Base-by-base conservation (phyloP, 345 rosid species). In the Acer campestre region DNA sequence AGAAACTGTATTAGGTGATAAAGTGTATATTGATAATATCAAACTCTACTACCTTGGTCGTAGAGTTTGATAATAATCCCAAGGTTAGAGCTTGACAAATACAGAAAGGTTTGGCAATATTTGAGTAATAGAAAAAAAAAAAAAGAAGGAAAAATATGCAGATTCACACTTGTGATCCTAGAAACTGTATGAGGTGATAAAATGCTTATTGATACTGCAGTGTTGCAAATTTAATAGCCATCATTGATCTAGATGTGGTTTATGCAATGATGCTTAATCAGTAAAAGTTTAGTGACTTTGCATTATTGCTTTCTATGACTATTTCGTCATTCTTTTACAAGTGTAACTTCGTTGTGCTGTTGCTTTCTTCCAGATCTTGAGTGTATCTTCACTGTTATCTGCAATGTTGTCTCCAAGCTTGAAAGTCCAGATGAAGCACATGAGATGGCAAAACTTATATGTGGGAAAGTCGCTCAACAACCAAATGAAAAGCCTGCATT, bases 381-480 rank as follows among this genome's bases (percentile, higher is more conserved):
- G 84, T 97, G 99, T 67, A 85, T 91, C 85, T 97, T 94, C 91
- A 93, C 96, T 61, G 92, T 97, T 49, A 93, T 97, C 80, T 97
- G 98, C 86, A 90, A 90, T 82, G 88, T 94, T 74, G 98, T 90
- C 48, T 82, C 93, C 25, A 91, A 87, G 78, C 81, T 87, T 17
- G 88, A 85, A 56, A 88, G 70, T 79, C 85, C 86, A 0, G 92
- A 88, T 70, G 94, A 97, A 76, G 86, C 84, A n/a, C 92, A 85
- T 75, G 97, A 90, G 86, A 87, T 93, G 88, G 89, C 92, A 58
- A 87, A 91, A 77, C 91, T 86, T 56, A 84, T 97, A 29, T 89
- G 93, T 25, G 80, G 91, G 6, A 97, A 97, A 86, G 81, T 97
- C 61, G 75, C 80, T 81, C 99, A 93, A 71, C 97, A 91, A 44